Base-by-base conservation (phyloP, 2,329 filamentous ascomycete species). In the Beauveria varroae region DNA sequence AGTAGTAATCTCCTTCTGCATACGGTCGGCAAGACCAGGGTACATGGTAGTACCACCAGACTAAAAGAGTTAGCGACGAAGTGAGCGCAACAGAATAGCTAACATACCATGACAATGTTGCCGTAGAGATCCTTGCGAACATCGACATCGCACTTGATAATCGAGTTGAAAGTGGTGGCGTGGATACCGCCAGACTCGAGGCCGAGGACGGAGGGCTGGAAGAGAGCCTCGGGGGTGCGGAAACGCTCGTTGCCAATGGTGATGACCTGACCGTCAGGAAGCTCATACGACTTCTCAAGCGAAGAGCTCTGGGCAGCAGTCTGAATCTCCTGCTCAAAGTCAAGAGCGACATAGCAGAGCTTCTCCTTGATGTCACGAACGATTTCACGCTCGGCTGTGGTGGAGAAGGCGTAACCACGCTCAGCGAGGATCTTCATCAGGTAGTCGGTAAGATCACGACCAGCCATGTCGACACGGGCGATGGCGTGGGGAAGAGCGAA, bases 351-450 rank as follows among this genome's bases (percentile, higher is more conserved):
- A 84, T 99, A 99, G 89, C 95, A 99, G 74, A 99, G 93, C 89
- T 98, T 99, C 90, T 99, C 95, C 90, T 99, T 99, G 86, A 99
- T 98, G 80, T 99, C 95, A 85, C 95, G 93, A 75, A 98, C 95
- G 77, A 98, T 99, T 96, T 98, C 95, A 81, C 95, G 95, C 86
- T 99, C 95, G 80, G 95, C 95, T 66, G 95, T 98, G 83, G 95
- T 99, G 77, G 93, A 97, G 90, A 99, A 99, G 73, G 91, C 91
- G 86, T 99, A 98, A 74, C 95, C 95, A 76, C 95, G 93, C 89
- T 99, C 95, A 73, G 95, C 95, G 74, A 99, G 84, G 75, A 99
- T 98, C 91, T 98, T 98, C 95, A 99, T 98, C 75, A 99, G 89
- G 87, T 99, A 98, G 81, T 98, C 95, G 80, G 95, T 99, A 85